phyloP scores from a whole-genome alignment of 441 rosid species.

The Heliophila coronopifolia region DNA sequence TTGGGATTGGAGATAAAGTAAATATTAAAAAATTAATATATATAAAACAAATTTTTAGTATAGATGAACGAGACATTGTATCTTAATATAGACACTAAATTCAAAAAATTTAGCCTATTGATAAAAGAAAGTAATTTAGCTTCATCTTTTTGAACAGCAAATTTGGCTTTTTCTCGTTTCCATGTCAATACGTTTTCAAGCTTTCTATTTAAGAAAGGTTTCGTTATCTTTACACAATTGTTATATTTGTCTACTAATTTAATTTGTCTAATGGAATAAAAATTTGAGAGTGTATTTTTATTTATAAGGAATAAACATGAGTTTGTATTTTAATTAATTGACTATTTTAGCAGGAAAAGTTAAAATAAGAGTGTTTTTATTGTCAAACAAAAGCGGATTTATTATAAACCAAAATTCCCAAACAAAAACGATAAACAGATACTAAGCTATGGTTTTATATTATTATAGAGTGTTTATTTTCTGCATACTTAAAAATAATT shows the following conservation, averaged over 20 bases:
- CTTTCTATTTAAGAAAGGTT: too few relatives aligned
- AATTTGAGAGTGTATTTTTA: too few relatives aligned
- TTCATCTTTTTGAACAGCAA: constrained; percentile 28
- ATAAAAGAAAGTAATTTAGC: constrained; percentile 31
- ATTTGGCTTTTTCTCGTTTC: constrained; percentile 29
- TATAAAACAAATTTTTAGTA: constrained; percentile 10
- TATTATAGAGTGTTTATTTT: too few relatives aligned
- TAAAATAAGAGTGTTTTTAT: neutral
- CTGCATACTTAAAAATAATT: too few relatives aligned
- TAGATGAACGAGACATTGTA: constrained; percentile 26
- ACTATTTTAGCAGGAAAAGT: neutral
- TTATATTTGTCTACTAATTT: neutral
- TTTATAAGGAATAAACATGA: neutral
- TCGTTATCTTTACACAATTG: constrained; percentile 15
- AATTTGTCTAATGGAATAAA: neutral
- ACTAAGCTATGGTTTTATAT: too few relatives aligned
- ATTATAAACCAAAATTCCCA: too few relatives aligned
- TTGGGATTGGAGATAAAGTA: constrained; percentile 17
- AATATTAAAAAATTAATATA: constrained; percentile 17
- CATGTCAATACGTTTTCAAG: constrained; percentile 23
- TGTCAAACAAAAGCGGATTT: too few relatives aligned
- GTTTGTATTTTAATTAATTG: neutral
- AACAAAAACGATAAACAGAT: too few relatives aligned
- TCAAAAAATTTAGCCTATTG: constrained; percentile 30
- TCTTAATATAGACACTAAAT: constrained; percentile 27